Conservation (phyloP, 2,329 filamentous ascomycete species). For the Phaeosphaeria sp. region DNA sequence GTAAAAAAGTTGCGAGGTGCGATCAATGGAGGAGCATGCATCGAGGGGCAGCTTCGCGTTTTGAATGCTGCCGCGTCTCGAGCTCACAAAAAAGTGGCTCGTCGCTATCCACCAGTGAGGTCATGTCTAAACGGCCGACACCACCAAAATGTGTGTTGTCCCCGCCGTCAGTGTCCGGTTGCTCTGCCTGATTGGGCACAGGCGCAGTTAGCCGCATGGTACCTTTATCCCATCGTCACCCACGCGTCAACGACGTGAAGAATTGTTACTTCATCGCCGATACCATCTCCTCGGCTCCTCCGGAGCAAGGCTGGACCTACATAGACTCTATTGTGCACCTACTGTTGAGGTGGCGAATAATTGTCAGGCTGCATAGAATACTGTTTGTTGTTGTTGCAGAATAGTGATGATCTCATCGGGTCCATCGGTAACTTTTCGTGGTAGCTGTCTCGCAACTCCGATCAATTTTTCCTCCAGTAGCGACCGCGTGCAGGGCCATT, state of each 20-base stretch:
- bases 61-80: slow-evolving; percentile 26
- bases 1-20: slow-evolving; percentile 8
- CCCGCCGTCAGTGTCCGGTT: slow-evolving; percentile 12
- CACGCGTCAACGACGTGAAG: slow-evolving; percentile 29
- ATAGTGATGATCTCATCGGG: not conserved
- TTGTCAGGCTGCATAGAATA: not conserved
- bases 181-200: slow-evolving; percentile 30
- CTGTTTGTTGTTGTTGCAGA: not conserved
- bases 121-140: slow-evolving; percentile 29
- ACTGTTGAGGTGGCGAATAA: not conserved
- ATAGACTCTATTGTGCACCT: not conserved
- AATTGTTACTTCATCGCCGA: not conserved
- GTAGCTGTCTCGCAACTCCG: not conserved
- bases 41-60: slow-evolving; percentile 35
- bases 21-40: slow-evolving; percentile 17
- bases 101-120: slow-evolving; percentile 41
- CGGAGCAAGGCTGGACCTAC: not conserved
- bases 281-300: not conserved
- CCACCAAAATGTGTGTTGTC: slow-evolving; percentile 18
- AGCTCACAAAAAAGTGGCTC: slow-evolving; percentile 32
- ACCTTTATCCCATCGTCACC: slow-evolving; percentile 26
- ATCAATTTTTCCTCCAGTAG: not conserved
- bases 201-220: slow-evolving; percentile 11
- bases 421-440: no score
- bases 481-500: not conserved